These are phyloP conservation scores for Fusarium abutilonis DNA, from an alignment of 2,329 filamentous ascomycete genomes.

Conservation along the genomic window DNA sequence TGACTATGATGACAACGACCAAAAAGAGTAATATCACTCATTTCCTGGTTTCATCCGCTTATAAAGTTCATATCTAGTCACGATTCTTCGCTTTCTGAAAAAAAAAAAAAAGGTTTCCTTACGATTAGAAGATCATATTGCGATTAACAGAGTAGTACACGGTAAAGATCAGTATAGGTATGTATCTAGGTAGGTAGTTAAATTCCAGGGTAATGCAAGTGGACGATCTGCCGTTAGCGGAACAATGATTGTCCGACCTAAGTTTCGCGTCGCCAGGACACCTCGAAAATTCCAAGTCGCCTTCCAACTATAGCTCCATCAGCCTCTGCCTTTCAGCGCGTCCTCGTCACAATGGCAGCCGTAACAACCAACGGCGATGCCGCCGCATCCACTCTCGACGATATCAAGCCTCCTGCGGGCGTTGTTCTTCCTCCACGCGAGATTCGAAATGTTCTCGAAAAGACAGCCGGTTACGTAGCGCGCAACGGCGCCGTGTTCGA, in stretches of 20 bases:
- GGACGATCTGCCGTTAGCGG: background rate
- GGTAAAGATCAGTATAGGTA: too few relatives aligned
- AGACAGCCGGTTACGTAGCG: constrained; percentile 91
- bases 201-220: too few relatives aligned
- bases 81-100: too few relatives aligned
- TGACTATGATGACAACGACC: too few relatives aligned
- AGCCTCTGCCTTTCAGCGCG: constrained; percentile 11
- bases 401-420: constrained; percentile 81
- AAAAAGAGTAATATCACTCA: too few relatives aligned
- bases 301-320: constrained; percentile 19
- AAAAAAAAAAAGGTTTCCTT: too few relatives aligned
- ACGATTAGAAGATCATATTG: too few relatives aligned
- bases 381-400: constrained; percentile 63
- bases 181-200: too few relatives aligned
- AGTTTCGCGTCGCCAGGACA: constrained; percentile 37
- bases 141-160: too few relatives aligned
- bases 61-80: too few relatives aligned
- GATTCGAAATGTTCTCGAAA: constrained; percentile 86
- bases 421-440: constrained; percentile 90
- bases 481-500: constrained; percentile 76
- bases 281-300: constrained; percentile 42
- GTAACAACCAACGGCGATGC: constrained; percentile 63
- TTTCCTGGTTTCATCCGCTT: too few relatives aligned
- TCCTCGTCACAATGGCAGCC: constrained; percentile 44
- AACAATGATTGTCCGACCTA: constrained; percentile 23